These are phyloP conservation scores for Dendrocalamus sinicus DNA, from an alignment of 176 grass and related monocot genomes.

Conservation along the genomic window DNA sequence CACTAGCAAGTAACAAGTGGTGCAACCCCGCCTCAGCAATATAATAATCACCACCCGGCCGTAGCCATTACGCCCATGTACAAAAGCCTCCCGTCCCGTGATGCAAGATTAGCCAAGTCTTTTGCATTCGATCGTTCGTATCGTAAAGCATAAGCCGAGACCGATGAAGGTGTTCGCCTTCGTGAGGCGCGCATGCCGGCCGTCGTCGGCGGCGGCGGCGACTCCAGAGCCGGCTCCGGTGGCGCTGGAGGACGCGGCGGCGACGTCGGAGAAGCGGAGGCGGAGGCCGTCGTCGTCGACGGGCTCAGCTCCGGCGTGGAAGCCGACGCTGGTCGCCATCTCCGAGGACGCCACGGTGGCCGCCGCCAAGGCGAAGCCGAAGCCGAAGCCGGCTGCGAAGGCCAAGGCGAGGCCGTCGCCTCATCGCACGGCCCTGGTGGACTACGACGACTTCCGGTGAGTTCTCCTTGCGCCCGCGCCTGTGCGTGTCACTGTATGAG, in stretches of 20 bases:
- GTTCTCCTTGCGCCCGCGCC: neutral
- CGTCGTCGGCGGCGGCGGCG: neutral
- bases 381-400: neutral
- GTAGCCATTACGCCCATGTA: conserved; percentile 16
- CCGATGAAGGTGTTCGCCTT: conserved; percentile 61
- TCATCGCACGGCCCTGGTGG: conserved; percentile 23
- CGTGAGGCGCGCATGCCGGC: conserved; percentile 48
- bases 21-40: neutral
- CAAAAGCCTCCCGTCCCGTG: conserved; percentile 32
- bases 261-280: conserved; percentile 46
- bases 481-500: neutral
- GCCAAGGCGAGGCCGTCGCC: conserved; percentile 20
- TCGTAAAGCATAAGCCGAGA: neutral
- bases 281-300: conserved; percentile 43
- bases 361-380: conserved; percentile 29
- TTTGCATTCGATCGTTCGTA: neutral
- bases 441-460: conserved; percentile 76
- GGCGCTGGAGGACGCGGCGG: neutral
- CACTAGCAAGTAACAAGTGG: conserved; percentile 11
- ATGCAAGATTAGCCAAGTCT: conserved; percentile 13
- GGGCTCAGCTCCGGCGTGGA: conserved; percentile 52
- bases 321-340: conserved; percentile 69
- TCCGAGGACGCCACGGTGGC: conserved; percentile 63
- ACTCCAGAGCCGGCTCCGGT: neutral
- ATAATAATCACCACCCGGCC: neutral